A percentile compares a stretch with the other conserved stretches of the same genome.
phyloP scores from a whole-genome alignment of 2,329 filamentous ascomycete species.

The Exophiala sp. region DNA sequence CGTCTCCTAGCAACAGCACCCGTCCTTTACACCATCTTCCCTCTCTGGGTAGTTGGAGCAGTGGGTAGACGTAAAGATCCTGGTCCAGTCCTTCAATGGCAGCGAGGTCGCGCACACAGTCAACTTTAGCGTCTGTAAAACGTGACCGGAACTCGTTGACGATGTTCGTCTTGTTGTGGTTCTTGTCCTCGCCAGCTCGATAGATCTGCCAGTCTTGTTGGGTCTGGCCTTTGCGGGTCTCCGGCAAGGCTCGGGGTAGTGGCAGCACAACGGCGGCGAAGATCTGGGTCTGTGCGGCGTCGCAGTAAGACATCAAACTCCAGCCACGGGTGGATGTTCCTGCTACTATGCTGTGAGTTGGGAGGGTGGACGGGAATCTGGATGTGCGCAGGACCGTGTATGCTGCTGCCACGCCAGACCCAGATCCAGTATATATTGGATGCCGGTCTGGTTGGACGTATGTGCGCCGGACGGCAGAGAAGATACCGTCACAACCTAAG shows the following conservation, averaged over 20 bases:
- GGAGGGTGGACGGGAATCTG: too few species aligned
- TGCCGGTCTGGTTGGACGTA: constrained; percentile 31
- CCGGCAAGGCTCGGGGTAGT: too few species aligned
- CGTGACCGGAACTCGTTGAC: too few species aligned
- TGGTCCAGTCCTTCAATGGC: constrained; percentile 21
- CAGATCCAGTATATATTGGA: constrained; percentile 36
- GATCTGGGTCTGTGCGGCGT: too few species aligned
- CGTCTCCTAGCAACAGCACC: constrained; percentile 14
- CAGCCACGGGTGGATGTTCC: too few species aligned
- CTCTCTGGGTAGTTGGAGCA: constrained; percentile 36
- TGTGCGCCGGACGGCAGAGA: constrained; percentile 35
- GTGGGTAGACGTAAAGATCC: constrained; percentile 36
- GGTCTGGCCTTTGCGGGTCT: too few species aligned
- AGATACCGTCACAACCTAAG: constrained; percentile 42
- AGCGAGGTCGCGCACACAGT: constrained; percentile 30
- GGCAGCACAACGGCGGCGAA: too few species aligned
- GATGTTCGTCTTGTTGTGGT: too few species aligned
- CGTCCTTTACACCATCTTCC: constrained; percentile 31
- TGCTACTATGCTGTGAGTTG: too few species aligned
- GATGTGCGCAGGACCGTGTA: neutral
- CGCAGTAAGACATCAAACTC: too few species aligned
- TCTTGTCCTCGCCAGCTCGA: too few species aligned
- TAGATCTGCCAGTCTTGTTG: too few species aligned
- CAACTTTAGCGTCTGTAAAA: constrained; percentile 27
- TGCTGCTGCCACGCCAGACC: constrained; percentile 28